Conservation (phyloP, 2,329 filamentous ascomycete species). For the Reticulascus tulasneorum region DNA sequence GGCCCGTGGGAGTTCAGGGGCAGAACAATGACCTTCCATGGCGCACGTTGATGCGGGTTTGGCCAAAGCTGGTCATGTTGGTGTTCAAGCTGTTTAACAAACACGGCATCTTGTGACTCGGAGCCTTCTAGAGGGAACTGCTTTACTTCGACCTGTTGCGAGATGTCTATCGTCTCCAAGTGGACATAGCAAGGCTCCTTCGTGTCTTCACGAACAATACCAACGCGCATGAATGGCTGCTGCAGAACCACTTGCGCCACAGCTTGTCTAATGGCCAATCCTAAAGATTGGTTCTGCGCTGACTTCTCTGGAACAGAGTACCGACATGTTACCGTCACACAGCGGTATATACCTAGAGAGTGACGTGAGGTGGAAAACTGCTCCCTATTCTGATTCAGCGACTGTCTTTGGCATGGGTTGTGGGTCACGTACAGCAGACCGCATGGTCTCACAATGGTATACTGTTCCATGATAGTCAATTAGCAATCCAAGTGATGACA, state of each 20-base stretch:
- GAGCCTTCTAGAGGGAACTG: too few relatives aligned
- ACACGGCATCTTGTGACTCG: conserved; percentile 19
- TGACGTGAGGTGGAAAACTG: conserved; percentile 43
- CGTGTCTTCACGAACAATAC: conserved; percentile 42
- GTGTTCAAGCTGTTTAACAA: conserved; percentile 30
- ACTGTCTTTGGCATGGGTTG: neutral
- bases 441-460: conserved; percentile 6
- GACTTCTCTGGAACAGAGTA: conserved; percentile 33
- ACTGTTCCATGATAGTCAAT: neutral
- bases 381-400: conserved; percentile 37
- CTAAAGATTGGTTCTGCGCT: neutral
- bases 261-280: conserved; percentile 29
- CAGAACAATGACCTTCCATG: conserved; percentile 42
- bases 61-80: conserved; percentile 38
- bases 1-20: conserved; percentile 1
- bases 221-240: conserved; percentile 46
- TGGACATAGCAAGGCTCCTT: conserved; percentile 38
- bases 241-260: conserved; percentile 34
- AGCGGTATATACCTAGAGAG: conserved; percentile 41
- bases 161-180: conserved; percentile 37
- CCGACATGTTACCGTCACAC: conserved; percentile 41
- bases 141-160: conserved; percentile 38
- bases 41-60: conserved; percentile 33
- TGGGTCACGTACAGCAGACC: conserved; percentile 4
- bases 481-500: neutral